These are phyloP conservation scores for Mycena vulgaris DNA, from an alignment of 768 basidiomycete species.

Conservation along the genomic window DNA sequence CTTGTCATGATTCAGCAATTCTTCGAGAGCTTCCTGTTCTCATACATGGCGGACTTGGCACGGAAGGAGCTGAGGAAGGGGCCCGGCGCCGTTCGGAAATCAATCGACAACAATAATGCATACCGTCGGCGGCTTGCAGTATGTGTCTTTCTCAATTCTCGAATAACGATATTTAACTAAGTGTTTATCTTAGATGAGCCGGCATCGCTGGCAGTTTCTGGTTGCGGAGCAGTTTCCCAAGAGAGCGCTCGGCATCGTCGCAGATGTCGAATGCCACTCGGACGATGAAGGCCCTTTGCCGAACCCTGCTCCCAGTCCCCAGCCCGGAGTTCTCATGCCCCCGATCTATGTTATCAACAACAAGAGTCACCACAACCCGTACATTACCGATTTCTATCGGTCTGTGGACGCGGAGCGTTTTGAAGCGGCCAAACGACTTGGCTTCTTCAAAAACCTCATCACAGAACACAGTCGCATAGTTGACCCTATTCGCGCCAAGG, in stretches of 20 bases:
- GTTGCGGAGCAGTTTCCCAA: background rate
- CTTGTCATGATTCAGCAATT: background rate
- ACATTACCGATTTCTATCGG: background rate
- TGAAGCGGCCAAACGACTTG: background rate
- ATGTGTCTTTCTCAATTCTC: too few relatives aligned
- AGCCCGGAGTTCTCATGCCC: background rate
- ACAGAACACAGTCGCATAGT: background rate
- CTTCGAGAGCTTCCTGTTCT: background rate
- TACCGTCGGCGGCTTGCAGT: background rate
- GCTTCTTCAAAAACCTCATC: background rate
- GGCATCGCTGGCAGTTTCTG: background rate
- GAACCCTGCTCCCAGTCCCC: background rate
- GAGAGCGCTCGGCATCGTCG: background rate
- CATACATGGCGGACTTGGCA: background rate
- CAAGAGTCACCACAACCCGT: background rate
- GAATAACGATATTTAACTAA: too few relatives aligned
- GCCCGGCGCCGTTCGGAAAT: background rate
- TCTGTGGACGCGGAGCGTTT: background rate
- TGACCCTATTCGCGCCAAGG: background rate
- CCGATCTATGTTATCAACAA: background rate
- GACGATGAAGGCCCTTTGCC: background rate
- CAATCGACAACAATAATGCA: background rate
- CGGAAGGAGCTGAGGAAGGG: background rate
- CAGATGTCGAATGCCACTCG: background rate
- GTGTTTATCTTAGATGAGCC: background rate